Evolutionary conservation across 768 basidiomycete species (phyloP).

Genomic region (Mycena floridula): DNA sequence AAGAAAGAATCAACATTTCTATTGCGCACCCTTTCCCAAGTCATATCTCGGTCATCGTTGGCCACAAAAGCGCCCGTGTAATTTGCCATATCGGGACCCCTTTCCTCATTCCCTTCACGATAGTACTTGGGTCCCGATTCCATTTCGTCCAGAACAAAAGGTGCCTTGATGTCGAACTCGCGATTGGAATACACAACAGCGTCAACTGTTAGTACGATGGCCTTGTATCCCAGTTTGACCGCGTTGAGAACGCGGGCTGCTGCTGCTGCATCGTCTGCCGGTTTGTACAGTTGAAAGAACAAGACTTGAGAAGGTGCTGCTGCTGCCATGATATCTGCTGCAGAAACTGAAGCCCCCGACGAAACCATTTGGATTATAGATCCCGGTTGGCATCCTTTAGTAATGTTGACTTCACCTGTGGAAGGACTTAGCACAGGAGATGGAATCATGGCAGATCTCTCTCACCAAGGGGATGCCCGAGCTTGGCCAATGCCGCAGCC

Average conservation of each 20-base stretch:
- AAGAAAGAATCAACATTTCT: neutral
- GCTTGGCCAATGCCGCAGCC: conserved; percentile 74
- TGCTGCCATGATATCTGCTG: conserved; percentile 54
- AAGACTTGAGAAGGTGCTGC: conserved; percentile 53
- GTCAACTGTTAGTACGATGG: conserved; percentile 90
- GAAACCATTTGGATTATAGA: conserved; percentile 86
- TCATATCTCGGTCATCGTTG: conserved; percentile 71
- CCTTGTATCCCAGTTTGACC: conserved; percentile 72
- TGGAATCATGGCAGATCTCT: neutral
- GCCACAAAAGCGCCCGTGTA: conserved; percentile 63
- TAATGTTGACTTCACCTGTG: conserved; percentile 76
- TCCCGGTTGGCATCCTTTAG: conserved; percentile 55
- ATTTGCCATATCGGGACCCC: conserved; percentile 39
- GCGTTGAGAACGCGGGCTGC: conserved; percentile 67
- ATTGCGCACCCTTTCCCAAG: conserved; percentile 56
- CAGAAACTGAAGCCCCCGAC: conserved; percentile 63
- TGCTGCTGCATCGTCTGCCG: conserved; percentile 59
- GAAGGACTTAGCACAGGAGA: neutral
- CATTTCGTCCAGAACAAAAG: conserved; percentile 50
- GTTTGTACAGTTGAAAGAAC: conserved; percentile 87
- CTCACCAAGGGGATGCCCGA: conserved; percentile 67
- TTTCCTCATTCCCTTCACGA: conserved; percentile 14
- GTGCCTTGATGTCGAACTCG: conserved; percentile 63
- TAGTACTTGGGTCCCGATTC: conserved; percentile 32
- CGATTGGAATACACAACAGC: conserved; percentile 79